phyloP scores from a whole-genome alignment of 805 yeast species.

The Metschnikowia sp. region DNA sequence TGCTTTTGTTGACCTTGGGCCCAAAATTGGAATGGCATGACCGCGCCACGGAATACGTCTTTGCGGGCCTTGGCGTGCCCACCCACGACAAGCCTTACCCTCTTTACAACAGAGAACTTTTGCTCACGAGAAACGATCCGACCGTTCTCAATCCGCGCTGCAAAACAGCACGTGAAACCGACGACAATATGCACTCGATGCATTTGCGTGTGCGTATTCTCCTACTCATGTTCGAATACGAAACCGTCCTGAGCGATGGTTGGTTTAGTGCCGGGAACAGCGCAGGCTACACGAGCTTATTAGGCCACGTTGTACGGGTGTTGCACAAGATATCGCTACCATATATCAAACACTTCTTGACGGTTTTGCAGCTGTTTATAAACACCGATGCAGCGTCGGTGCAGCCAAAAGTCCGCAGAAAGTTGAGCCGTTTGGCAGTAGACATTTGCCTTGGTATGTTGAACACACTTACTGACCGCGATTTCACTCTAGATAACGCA shows the following conservation, averaged over 20 bases:
- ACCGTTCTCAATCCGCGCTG: constrained; percentile 11
- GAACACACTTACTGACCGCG: neutral
- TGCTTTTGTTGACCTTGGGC: constrained; percentile 23
- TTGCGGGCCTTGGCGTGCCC: constrained; percentile 26
- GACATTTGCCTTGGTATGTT: constrained; percentile 1
- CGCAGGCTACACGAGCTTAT: neutral
- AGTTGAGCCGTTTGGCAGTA: too few relatives aligned
- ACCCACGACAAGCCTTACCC: constrained; percentile 20
- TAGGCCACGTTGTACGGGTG: neutral
- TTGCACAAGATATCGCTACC: neutral
- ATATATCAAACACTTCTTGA: constrained; percentile 3
- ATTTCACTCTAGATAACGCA: neutral
- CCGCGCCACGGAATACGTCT: constrained; percentile 24
- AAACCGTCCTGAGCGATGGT: neutral
- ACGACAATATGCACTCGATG: constrained; percentile 30
- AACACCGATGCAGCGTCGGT: too few relatives aligned
- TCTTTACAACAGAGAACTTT: constrained; percentile 25
- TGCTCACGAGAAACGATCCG: constrained; percentile 22
- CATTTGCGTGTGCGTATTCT: constrained; percentile 19
- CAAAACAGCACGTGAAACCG: constrained; percentile 8
- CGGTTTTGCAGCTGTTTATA: neutral
- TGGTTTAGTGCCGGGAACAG: neutral
- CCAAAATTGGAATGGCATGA: constrained; percentile 27
- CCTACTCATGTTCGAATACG: constrained; percentile 1
- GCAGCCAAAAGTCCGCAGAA: too few relatives aligned